Conservation (phyloP, 495 filamentous ascomycete species). For the Cercophora newfieldiana region DNA sequence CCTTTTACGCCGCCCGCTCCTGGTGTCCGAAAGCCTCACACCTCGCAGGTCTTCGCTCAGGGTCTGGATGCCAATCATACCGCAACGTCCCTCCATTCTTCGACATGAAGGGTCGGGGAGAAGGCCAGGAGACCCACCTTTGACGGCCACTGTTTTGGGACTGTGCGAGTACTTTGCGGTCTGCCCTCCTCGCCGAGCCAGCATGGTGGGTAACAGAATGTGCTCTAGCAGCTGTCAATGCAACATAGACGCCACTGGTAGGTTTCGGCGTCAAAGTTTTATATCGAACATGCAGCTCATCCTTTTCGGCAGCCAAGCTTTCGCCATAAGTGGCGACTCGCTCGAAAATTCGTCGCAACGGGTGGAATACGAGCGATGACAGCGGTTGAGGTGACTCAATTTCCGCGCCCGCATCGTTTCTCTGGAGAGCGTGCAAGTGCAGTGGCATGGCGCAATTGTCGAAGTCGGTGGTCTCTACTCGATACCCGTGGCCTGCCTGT, state of each 20-base stretch:
- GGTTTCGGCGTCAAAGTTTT: conserved; percentile 15
- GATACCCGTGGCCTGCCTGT: background rate
- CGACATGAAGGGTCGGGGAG: background rate
- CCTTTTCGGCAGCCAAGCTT: conserved; percentile 1
- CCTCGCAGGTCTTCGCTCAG: background rate
- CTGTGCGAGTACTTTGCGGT: background rate
- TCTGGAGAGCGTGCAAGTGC: background rate
- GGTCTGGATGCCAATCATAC: conserved; percentile 1
- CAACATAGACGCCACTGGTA: conserved; percentile 15
- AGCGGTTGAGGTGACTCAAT: background rate
- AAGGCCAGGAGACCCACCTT: background rate
- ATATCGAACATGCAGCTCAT: conserved; percentile 11
- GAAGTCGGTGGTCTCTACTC: background rate
- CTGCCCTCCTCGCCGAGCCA: background rate
- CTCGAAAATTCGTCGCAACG: conserved; percentile 1
- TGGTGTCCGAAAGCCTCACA: background rate
- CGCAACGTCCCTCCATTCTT: background rate
- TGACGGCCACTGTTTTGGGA: conserved; percentile 4
- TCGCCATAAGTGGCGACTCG: conserved; percentile 12
- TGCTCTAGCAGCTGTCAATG: conserved; percentile 6
- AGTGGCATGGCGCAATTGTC: background rate
- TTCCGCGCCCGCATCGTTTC: background rate
- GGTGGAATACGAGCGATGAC: conserved; percentile 3
- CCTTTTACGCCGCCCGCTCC: background rate
- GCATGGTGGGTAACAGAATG: conserved; percentile 7